phyloP scores from a whole-genome alignment of 495 filamentous ascomycete genomes.

The Penicillium robsamsonii region DNA sequence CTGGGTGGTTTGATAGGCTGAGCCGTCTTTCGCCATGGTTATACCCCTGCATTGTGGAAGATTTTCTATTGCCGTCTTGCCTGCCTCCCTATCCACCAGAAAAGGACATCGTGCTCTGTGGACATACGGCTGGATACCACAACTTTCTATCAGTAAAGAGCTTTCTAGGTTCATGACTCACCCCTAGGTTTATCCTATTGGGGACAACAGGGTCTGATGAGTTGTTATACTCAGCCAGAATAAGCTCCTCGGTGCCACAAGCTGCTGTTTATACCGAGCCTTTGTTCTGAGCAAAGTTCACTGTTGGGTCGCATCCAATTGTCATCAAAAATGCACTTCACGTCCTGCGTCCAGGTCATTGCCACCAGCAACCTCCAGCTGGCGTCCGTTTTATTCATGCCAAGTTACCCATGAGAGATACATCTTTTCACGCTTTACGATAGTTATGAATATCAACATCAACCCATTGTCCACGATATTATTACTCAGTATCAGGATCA shows the following conservation, averaged over 20 bases:
- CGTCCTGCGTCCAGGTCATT: neutral
- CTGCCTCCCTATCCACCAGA: neutral
- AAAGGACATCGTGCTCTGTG: neutral
- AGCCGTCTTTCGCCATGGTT: slow-evolving; percentile 12
- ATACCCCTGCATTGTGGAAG: neutral
- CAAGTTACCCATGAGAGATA: neutral
- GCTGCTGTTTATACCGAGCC: neutral
- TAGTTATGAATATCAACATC: neutral
- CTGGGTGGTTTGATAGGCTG: slow-evolving; percentile 60
- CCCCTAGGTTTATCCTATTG: neutral
- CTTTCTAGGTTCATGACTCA: neutral
- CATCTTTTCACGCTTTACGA: neutral
- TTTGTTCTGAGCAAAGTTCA: neutral
- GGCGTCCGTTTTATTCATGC: neutral
- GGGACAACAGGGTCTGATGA: neutral
- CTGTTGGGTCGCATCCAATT: neutral
- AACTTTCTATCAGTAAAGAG: neutral
- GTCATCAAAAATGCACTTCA: neutral
- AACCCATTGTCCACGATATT: neutral
- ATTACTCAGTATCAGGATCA: neutral
- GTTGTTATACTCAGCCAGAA: neutral
- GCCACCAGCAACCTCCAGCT: neutral
- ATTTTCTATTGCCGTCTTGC: neutral
- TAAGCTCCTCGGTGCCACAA: neutral
- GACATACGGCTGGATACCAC: neutral